Percentiles rank a stretch among this genome's conserved stretches.
Conservation (phyloP, 345 rosid species). For the Populus euphratica region DNA sequence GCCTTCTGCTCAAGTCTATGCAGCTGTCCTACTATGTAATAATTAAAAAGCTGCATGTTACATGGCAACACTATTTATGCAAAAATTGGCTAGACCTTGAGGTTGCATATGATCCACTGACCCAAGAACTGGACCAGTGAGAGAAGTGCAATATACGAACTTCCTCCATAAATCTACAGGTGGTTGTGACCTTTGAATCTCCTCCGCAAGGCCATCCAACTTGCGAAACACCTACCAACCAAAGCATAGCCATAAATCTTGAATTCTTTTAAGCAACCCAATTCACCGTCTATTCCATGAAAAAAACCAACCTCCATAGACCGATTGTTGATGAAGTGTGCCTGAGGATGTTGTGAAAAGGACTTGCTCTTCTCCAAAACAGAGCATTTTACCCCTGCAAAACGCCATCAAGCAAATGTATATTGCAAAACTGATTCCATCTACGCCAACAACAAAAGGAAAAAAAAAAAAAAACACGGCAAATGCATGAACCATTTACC, state of each 20-base stretch:
- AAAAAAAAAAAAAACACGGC: background rate
- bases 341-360: constrained; percentile 81
- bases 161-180: constrained; percentile 90
- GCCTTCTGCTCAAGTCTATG: background rate
- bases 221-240: constrained; percentile 61
- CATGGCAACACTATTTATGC: background rate
- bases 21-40: background rate
- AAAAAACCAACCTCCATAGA: constrained; percentile 78
- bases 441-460: background rate
- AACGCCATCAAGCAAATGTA: constrained; percentile 8
- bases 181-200: constrained; percentile 78
- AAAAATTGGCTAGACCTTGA: constrained; percentile 54
- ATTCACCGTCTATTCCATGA: background rate
- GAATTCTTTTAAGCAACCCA: background rate
- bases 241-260: constrained; percentile 5
- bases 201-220: constrained; percentile 78
- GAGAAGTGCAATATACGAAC: constrained; percentile 84
- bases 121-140: constrained; percentile 79
- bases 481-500: background rate
- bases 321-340: constrained; percentile 93
- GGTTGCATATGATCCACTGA: constrained; percentile 96
- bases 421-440: background rate
- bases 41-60: background rate
- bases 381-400: constrained; percentile 66
- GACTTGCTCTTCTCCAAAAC: constrained; percentile 68